Evolutionary conservation across 2,329 filamentous ascomycete genomes (phyloP).

Genomic region (Orbilia brochopaga): DNA sequence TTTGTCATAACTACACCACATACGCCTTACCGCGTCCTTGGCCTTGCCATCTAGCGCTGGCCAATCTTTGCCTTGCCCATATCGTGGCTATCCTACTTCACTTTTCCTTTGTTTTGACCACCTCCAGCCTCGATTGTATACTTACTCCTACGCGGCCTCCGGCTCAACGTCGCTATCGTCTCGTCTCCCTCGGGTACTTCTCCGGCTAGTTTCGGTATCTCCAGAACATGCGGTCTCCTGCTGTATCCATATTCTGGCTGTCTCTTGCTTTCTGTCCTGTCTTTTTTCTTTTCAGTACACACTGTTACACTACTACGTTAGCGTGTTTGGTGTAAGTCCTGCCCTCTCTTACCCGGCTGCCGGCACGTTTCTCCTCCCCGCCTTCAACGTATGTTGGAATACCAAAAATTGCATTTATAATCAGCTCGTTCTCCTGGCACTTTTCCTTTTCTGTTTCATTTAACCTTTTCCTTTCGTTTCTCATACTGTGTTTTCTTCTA

Average conservation of each 20-base stretch:
- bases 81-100: constrained; percentile 14
- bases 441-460: constrained; percentile 27
- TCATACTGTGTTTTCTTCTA: constrained; percentile 55
- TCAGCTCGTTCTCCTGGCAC: constrained; percentile 18
- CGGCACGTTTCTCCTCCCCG: constrained; percentile 8
- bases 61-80: constrained; percentile 11
- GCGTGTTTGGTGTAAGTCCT: constrained; percentile 45
- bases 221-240: constrained; percentile 32
- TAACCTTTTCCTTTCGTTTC: constrained; percentile 56
- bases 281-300: constrained; percentile 12
- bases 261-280: constrained; percentile 12
- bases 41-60: constrained; percentile 31
- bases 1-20: background rate
- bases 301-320: constrained; percentile 30
- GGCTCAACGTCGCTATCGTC: constrained; percentile 24
- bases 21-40: constrained; percentile 11
- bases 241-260: constrained; percentile 28
- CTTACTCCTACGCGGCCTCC: constrained; percentile 20
- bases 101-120: constrained; percentile 43
- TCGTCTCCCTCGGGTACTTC: constrained; percentile 28
- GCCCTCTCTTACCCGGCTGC: constrained; percentile 32
- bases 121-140: constrained; percentile 30
- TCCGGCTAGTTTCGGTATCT: constrained; percentile 41
- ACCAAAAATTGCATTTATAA: constrained; percentile 40
- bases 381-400: constrained; percentile 13